Conservation (phyloP, 768 basidiomycete species). For the Amyloporia xantha region DNA sequence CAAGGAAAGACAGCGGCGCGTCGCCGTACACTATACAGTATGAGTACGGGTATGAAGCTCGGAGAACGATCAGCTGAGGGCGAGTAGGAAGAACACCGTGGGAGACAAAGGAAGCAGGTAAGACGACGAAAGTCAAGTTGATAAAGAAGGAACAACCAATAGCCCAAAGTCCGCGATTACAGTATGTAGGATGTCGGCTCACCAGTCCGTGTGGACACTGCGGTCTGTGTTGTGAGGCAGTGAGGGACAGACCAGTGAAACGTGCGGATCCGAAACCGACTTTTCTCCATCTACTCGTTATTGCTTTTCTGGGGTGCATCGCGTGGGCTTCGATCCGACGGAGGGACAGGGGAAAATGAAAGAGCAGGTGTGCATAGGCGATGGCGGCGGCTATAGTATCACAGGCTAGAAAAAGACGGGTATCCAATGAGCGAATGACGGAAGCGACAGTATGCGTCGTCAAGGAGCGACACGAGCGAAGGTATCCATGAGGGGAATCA, state of each 20-base stretch:
- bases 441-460: constrained; percentile 12
- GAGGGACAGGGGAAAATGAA: background rate
- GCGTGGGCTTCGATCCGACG: constrained; percentile 5
- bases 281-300: constrained; percentile 37
- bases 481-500: background rate
- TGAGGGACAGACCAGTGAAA: too few relatives aligned
- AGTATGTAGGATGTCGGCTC: constrained; percentile 3
- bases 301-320: background rate
- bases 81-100: background rate
- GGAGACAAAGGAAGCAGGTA: constrained; percentile 3
- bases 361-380: constrained; percentile 9
- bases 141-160: constrained; percentile 58
- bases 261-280: constrained; percentile 36
- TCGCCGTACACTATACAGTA: background rate
- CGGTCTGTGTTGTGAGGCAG: too few relatives aligned
- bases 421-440: constrained; percentile 17
- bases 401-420: constrained; percentile 8
- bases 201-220: too few relatives aligned
- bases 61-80: constrained; percentile 3
- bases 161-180: constrained; percentile 41
- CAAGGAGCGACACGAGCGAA: background rate
- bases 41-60: background rate
- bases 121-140: constrained; percentile 31
- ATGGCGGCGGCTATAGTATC: background rate
- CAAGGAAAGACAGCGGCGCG: background rate